Conservation (phyloP, 2,329 filamentous ascomycete species). For the Calonectria pseudoreteaudii region DNA sequence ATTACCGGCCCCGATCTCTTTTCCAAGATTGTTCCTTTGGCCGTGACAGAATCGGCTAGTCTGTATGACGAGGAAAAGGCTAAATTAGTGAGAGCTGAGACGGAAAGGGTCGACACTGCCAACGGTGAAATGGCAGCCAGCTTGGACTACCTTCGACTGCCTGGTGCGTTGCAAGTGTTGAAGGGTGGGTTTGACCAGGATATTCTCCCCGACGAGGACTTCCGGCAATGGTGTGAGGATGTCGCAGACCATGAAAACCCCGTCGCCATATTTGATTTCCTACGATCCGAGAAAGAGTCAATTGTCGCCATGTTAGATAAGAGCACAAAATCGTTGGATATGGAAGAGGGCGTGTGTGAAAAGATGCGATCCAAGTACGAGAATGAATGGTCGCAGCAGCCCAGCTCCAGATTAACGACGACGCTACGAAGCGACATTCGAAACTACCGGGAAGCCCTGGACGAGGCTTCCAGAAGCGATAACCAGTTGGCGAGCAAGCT, state of each 20-base stretch:
- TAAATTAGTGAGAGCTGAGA: constrained; percentile 92
- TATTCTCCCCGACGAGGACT: constrained; percentile 88
- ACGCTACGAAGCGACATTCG: constrained; percentile 89
- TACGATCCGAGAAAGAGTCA: constrained; percentile 81
- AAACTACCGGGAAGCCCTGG: constrained; percentile 88
- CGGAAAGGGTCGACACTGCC: constrained; percentile 90
- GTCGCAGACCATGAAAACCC: constrained; percentile 89
- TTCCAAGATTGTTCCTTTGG: constrained; percentile 94
- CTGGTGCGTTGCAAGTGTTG: constrained; percentile 87
- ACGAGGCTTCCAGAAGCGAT: constrained; percentile 90
- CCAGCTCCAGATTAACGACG: constrained; percentile 88
- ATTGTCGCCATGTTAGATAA: constrained; percentile 80
- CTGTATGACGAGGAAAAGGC: constrained; percentile 99
- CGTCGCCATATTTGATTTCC: constrained; percentile 78
- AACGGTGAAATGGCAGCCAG: constrained; percentile 97
- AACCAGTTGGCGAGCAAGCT: constrained; percentile 85
- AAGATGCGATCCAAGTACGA: constrained; percentile 99
- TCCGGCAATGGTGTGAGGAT: constrained; percentile 93
- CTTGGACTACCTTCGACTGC: constrained; percentile 91
- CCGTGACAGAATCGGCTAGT: constrained; percentile 95
- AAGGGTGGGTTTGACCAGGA: constrained; percentile 95
- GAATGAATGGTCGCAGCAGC: constrained; percentile 95
- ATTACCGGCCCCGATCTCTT: constrained; percentile 98
- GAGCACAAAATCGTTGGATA: constrained; percentile 89
- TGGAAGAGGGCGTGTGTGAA: constrained; percentile 98